Evolutionary conservation across 768 basidiomycete species (phyloP).

Genomic region (Galerina marginata): DNA sequence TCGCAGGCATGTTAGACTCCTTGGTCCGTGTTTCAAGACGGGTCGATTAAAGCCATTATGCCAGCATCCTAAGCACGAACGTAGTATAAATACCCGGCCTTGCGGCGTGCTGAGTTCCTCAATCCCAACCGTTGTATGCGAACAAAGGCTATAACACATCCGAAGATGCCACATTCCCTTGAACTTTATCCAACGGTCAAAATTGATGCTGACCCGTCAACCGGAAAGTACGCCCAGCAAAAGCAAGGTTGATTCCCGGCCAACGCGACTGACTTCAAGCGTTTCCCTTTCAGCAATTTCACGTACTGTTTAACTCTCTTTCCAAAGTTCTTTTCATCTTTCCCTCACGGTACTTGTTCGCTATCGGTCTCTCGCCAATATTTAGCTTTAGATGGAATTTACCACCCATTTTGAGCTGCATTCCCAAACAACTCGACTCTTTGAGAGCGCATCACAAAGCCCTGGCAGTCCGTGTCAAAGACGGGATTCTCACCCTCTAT

Average conservation of each 20-base stretch:
- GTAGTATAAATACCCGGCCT: slow-evolving; percentile 56
- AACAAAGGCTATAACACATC: slow-evolving; percentile 70
- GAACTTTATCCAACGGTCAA: slow-evolving; percentile 61
- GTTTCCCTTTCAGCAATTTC: slow-evolving; percentile 84
- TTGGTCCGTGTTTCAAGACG: slow-evolving; percentile 88
- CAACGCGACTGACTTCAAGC: slow-evolving; percentile 73
- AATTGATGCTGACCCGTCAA: slow-evolving; percentile 74
- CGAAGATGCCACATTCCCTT: slow-evolving; percentile 66
- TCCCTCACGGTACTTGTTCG: slow-evolving; percentile 85
- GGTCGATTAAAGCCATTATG: slow-evolving; percentile 81
- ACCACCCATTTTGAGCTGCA: slow-evolving; percentile 85
- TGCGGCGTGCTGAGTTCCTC: slow-evolving; percentile 67
- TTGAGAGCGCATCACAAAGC: slow-evolving; percentile 75
- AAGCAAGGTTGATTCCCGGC: slow-evolving; percentile 58
- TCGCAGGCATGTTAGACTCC: slow-evolving; percentile 81
- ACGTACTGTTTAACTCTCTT: slow-evolving; percentile 83
- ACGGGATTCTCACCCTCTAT: slow-evolving; percentile 78
- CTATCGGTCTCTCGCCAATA: slow-evolving; percentile 84
- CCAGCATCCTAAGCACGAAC: slow-evolving; percentile 74
- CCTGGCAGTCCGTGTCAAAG: slow-evolving; percentile 45
- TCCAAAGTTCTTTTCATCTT: slow-evolving; percentile 84
- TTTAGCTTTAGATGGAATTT: slow-evolving; percentile 88
- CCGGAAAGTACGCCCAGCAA: slow-evolving; percentile 58
- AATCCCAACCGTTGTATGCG: slow-evolving; percentile 60
- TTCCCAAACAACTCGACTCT: slow-evolving; percentile 87